phyloP scores from a whole-genome alignment of 2,329 filamentous ascomycete species.

The Davidsoniella virescens region DNA sequence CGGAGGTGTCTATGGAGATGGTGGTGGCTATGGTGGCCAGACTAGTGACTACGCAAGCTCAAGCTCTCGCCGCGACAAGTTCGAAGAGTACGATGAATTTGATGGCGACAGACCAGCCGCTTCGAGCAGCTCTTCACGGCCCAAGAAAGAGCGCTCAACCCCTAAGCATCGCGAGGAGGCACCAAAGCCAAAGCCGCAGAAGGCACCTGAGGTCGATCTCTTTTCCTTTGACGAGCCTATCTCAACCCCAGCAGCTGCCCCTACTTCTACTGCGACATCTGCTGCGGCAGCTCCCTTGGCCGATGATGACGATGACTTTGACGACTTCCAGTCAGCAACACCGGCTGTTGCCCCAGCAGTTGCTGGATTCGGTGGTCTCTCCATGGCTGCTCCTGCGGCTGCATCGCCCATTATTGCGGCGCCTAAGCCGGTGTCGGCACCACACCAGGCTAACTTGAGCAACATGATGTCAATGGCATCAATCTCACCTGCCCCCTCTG shows the following conservation, averaged over 20 bases:
- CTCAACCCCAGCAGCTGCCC: conserved; percentile 27
- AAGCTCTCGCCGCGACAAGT: conserved; percentile 49
- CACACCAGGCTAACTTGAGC: conserved; percentile 63
- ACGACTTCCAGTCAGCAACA: conserved; percentile 87
- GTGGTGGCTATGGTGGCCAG: conserved; percentile 79
- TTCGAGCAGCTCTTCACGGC: conserved; percentile 22
- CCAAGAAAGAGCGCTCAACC: conserved; percentile 17
- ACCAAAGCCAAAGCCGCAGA: conserved; percentile 43
- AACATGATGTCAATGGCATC: conserved; percentile 68
- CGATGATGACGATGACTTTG: conserved; percentile 71
- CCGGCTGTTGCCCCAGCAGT: conserved; percentile 32
- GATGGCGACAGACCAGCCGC: conserved; percentile 52
- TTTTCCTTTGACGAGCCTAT: conserved; percentile 75
- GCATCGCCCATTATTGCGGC: conserved; percentile 39
- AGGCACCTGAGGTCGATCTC: conserved; percentile 78
- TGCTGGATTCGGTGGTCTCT: conserved; percentile 20
- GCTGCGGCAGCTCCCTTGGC: conserved; percentile 4
- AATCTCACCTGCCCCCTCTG: conserved; percentile 54
- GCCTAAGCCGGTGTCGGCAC: conserved; percentile 70
- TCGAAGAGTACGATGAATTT: conserved; percentile 94
- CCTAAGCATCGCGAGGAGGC: conserved; percentile 38
- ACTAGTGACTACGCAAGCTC: conserved; percentile 54
- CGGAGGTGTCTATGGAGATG: conserved; percentile 80
- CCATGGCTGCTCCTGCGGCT: conserved; percentile 32
- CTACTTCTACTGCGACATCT: conserved; percentile 20